Base-by-base conservation (phyloP, 2,329 filamentous ascomycete species). In the Fusarium pseudocircinatum region DNA sequence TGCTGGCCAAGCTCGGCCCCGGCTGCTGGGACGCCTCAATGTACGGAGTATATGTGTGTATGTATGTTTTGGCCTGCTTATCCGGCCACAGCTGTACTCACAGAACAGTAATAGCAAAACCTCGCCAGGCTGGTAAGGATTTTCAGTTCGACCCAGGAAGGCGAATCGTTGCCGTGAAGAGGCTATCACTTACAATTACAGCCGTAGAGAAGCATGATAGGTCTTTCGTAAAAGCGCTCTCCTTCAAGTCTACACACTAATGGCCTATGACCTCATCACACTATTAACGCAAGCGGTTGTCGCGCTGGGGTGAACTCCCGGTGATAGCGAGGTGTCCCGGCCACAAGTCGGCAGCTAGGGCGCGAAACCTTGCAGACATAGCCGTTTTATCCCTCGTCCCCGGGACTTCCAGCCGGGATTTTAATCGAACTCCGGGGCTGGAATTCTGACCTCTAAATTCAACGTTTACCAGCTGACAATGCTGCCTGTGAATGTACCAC, bases 181-280 rank as follows among this genome's bases (percentile, higher is more conserved):
- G 37, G 28, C 22, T 52, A n/a, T n/a, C 44, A 67, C 30, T 50
- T 22, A 60, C 36, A 67, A 28, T 4, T 28, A 28, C 26, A 28
- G 52, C n/a, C 34, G 65, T 28, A 43, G 26, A 54, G 34, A 60
- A 70, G 43, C n/a, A 40, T 47, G 66, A 46, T 49, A 53, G 65
- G 28, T 39, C 52, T 60, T 49, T 64, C 42, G 56, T 60, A 60
- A 52, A 43, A 32, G 37, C 26, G 63, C 36, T 40, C 52, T 50
- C 40, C 54, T 56, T 39, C 39, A 24, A 60, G n/a, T 59, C n/a
- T 36, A 26, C 39, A 50, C 18, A 67, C 56, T 40, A 24, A 40
- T 50, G 47, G 26, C 57, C 57, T 60, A 78, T 78, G 76, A 78
- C 73, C 70, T 78, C 76, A 78, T 78, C 74, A 77, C 78, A 60